These are phyloP conservation scores for Populus nigra DNA, from an alignment of 345 rosid genomes.

Conservation along the genomic window DNA sequence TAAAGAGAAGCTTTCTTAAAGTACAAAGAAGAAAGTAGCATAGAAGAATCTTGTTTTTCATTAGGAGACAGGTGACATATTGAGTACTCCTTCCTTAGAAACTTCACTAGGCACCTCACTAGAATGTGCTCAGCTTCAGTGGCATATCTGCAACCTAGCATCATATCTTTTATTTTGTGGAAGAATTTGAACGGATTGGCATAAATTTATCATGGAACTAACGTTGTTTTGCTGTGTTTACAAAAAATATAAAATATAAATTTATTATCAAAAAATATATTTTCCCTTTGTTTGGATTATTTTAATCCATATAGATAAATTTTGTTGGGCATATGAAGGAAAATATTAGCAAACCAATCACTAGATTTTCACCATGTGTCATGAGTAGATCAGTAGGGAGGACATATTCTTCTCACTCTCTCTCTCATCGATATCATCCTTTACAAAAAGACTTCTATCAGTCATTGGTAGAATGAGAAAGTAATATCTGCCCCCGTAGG, in stretches of 20 bases:
- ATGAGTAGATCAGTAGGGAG: not conserved
- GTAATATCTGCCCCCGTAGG: conserved; percentile 17
- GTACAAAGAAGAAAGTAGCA: conserved; percentile 1
- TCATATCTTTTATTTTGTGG: not conserved
- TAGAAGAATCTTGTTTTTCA: conserved; percentile 32
- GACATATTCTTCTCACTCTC: conserved; percentile 15
- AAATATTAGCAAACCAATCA: not conserved
- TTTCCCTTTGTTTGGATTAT: too few relatives aligned
- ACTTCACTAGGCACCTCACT: not conserved
- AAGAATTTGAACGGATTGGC: not conserved
- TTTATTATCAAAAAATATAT: not conserved
- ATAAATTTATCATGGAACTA: not conserved
- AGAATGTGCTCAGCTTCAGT: not conserved
- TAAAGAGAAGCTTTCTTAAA: conserved; percentile 8
- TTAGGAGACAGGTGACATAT: conserved; percentile 19
- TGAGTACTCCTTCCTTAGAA: conserved; percentile 1
- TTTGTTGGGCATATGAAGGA: conserved; percentile 10
- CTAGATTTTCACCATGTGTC: not conserved
- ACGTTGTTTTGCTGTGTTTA: not conserved
- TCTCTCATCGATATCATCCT: not conserved
- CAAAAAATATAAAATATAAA: not conserved
- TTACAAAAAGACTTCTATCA: not conserved
- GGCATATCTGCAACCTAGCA: not conserved
- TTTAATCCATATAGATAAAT: not conserved
- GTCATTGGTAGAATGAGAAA: conserved; percentile 14